Evolutionary conservation across 768 basidiomycete species (phyloP).

Genomic region (Lactifluus piperatus): DNA sequence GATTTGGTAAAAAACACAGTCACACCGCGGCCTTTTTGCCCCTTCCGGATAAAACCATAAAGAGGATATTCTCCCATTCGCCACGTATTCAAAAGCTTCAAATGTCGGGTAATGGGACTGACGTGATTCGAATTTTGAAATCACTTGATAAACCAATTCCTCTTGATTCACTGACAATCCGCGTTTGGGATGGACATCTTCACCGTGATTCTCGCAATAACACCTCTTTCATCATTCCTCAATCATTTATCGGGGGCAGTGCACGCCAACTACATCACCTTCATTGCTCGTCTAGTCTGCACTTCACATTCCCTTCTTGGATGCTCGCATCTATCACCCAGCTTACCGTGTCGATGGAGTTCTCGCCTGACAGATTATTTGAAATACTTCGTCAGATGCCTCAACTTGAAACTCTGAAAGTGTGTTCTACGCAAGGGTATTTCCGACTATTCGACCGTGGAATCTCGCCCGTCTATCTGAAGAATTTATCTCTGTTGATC

Average conservation of each 20-base stretch:
- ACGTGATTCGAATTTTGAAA: conserved; percentile 1
- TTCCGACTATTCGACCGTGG: neutral
- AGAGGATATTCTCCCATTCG: neutral
- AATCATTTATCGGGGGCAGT: neutral
- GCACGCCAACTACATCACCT: neutral
- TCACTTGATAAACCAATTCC: neutral
- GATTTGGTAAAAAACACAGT: neutral
- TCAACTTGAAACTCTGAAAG: neutral
- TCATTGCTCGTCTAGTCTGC: neutral
- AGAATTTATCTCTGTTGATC: neutral
- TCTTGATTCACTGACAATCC: neutral
- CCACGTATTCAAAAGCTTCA: neutral
- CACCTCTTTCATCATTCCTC: neutral
- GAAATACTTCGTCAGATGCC: neutral
- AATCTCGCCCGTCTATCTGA: neutral
- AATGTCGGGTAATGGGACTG: neutral
- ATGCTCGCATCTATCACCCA: neutral
- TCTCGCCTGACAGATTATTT: neutral
- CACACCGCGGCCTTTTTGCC: neutral
- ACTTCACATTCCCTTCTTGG: conserved; percentile 2
- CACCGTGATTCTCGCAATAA: neutral
- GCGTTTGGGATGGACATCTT: neutral
- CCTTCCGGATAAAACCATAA: neutral
- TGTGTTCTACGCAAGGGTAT: neutral
- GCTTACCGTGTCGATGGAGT: neutral